Base-by-base conservation (phyloP, 148 eudicot species). In the Persicaria maculosa region DNA sequence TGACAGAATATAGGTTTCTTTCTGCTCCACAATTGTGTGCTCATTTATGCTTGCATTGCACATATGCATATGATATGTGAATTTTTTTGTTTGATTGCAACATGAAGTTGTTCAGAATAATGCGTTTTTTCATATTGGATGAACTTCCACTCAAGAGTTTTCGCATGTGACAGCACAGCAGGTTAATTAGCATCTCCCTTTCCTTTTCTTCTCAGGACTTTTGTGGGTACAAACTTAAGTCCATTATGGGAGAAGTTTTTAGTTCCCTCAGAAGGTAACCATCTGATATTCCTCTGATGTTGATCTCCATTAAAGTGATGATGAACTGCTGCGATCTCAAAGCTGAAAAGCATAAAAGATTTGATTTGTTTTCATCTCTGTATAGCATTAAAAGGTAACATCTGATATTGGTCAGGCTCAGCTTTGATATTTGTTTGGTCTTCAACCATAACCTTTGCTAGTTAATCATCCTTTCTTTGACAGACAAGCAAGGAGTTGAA, bases 1-100 rank as follows among this genome's bases (percentile, higher is more conserved):
- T 92, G 87, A 95, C 99, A 61, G 99, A 95, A 79, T 94, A 94
- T 82, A 90, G 87, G 98, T 94, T 77, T 61, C 73, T 80, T 72
- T 67, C 68, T 53, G 68, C 65, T 76, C 59, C 76, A 45, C 12
- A 25, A 54, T 55, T 71, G 72, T 50, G 17, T 54, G 36, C 25
- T 44, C 16, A 9, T 25, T 22, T 54, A 11, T 73, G 19, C 2
- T 52, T 68, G 40, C 19, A 31, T 52, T 68, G 40, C 19, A 15
- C 47, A n/a, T 68, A 0, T 19, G 12, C 45, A 19, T 3, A 48
- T 72, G 36, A 19, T 3, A 48, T 72, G 36, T 10, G 11, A 46
- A 19, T 48, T n/a, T 72, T 72, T 14, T 15, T 17, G n/a, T 44
- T 12, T 71, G 11, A 47, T 20, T 48, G 9, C 53, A 9, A 70